These are phyloP conservation scores for Saccharomycopsis oosterbeekiorum DNA, from an alignment of 805 yeast genomes.

Conservation along the genomic window DNA sequence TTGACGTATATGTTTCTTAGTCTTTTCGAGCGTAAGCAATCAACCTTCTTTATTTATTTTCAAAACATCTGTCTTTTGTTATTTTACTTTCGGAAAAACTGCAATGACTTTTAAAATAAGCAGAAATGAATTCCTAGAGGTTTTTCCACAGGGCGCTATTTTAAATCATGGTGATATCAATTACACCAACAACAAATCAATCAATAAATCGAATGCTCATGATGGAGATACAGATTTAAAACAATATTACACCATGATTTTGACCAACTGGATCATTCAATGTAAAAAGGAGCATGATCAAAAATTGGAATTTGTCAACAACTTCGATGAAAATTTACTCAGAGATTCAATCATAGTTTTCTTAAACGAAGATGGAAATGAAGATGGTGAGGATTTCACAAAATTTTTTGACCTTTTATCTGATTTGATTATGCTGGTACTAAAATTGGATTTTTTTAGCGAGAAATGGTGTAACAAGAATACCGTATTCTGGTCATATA, in stretches of 20 bases:
- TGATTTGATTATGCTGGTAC: background rate
- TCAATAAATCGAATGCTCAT: background rate
- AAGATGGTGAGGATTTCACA: background rate
- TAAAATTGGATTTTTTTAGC: background rate
- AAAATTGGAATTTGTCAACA: background rate
- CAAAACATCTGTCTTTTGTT: too few relatives aligned
- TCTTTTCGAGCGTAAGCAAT: background rate
- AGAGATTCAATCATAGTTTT: background rate
- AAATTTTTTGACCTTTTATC: background rate
- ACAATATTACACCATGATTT: background rate
- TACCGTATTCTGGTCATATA: background rate
- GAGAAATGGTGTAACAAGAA: background rate
- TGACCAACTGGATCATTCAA: background rate
- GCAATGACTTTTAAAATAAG: background rate
- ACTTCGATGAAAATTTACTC: background rate
- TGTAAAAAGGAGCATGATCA: background rate
- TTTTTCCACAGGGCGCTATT: background rate
- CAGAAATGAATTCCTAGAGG: background rate
- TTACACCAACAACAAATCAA: background rate
- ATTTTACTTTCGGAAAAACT: too few relatives aligned
- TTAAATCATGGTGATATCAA: background rate
- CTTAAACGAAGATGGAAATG: background rate
- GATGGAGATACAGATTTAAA: background rate
- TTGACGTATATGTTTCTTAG: too few relatives aligned
- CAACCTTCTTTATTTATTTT: too few relatives aligned